A percentile compares a stretch with the other conserved stretches of the same genome.
These are phyloP conservation scores for Colletotrichum eremochloae DNA, from an alignment of 2,329 filamentous ascomycete genomes.

Conservation along the genomic window DNA sequence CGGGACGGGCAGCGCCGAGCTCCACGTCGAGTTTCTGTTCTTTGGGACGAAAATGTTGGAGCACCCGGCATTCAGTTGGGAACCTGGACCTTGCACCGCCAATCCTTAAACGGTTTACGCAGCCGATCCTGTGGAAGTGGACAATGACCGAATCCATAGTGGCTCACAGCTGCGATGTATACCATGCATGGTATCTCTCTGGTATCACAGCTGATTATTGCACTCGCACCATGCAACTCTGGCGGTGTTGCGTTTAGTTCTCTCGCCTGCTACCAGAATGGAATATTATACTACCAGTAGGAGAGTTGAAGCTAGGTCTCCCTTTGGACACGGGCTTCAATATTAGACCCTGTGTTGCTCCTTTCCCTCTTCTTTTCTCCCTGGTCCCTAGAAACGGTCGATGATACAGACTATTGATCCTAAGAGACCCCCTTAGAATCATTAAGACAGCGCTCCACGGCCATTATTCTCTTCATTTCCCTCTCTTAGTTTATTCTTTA, in stretches of 20 bases:
- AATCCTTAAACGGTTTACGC: constrained; percentile 29
- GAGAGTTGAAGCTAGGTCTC: neutral
- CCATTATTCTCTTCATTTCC: neutral
- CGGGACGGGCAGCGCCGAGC: constrained; percentile 41
- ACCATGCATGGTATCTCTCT: constrained; percentile 1
- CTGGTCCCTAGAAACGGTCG: constrained; percentile 29
- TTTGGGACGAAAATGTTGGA: constrained; percentile 37
- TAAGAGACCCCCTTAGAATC: constrained; percentile 4
- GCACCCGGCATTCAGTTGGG: constrained; percentile 33
- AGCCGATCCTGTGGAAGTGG: constrained; percentile 14
- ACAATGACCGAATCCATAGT: constrained; percentile 19
- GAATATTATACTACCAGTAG: neutral
- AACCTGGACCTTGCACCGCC: constrained; percentile 42
- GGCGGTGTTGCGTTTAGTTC: neutral
- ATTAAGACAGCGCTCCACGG: neutral
- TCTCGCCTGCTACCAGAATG: neutral
- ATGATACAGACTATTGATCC: constrained; percentile 33
- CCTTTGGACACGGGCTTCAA: constrained; percentile 30
- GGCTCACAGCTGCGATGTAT: constrained; percentile 9
- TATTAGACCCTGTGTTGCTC: constrained; percentile 6
- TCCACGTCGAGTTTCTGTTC: constrained; percentile 35
- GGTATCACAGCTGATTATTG: constrained; percentile 4
- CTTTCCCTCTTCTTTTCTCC: constrained; percentile 24
- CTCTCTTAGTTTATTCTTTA: neutral
- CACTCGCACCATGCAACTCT: neutral